Base-by-base conservation (phyloP, 2,329 filamentous ascomycete genomes). In the Colletotrichum noveboracense region DNA sequence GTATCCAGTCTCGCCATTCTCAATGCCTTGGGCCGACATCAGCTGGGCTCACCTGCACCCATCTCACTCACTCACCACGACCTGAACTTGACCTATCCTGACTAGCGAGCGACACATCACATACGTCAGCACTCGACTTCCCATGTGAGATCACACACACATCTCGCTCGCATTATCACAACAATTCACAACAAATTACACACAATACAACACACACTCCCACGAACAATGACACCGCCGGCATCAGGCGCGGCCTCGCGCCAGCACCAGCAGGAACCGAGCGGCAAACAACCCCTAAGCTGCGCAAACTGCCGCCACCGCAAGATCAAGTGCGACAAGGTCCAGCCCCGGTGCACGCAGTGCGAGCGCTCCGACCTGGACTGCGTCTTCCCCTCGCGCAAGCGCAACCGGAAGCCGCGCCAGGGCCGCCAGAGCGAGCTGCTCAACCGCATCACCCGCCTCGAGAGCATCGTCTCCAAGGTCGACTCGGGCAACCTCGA, bases 291-390 rank as follows among this genome's bases (percentile, higher is more conserved):
- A 74, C 83, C 85, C n/a, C 81, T 89, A 62, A 88, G 86, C 48
- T 94, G 93, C 80, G 86, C 91, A 7, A 86, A 88, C n/a, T 94
- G 92, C 79, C 91, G 93, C 75, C 89, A 90, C 76, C 88, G 91
- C 76, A 93, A 93, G 80, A 85, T 93, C 60, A 92, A 90, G 78
- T 93, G 91, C 82, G 87, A 91, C 79, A 88, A 90, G 77, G 84
- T 85, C 43, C 85, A 88, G 75, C 91, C 91, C 7, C 61, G 76
- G 30, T 93, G 92, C 80, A 81, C 83, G 8, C 88, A 89, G 71
- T 93, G 91, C 79, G 79, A 86, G 26, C 88, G 86, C 66, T 84
- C 86, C 48, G 81, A 84, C 9, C 83, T 85, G 10, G 86, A 89
- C 62, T 93, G 88, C 78, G 79, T 86, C 48, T 88, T 87, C 70